These are phyloP conservation scores for Podila minutissima DNA, from an alignment of 192 early-diverging fungal species.

Conservation along the genomic window DNA sequence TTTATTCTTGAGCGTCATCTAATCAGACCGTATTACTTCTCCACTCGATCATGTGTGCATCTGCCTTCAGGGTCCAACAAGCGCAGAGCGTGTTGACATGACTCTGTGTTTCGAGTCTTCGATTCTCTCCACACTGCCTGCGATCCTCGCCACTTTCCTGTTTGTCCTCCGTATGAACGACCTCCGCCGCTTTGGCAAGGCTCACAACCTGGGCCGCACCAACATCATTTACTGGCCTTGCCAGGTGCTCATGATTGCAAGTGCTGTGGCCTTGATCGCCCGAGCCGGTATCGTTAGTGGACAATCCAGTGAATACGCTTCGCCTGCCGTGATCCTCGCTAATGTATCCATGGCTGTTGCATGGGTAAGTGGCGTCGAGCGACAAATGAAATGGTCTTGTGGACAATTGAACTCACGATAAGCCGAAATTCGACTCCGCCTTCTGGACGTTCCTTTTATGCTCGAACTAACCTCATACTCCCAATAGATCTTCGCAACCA, in stretches of 20 bases:
- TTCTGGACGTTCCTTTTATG: not conserved
- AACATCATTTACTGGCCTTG: not conserved
- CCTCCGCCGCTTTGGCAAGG: not conserved
- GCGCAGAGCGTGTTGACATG: not conserved
- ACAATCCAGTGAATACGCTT: not conserved
- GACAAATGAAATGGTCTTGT: not conserved
- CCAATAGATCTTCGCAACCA: not conserved
- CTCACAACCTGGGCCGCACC: not conserved
- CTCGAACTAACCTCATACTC: not conserved
- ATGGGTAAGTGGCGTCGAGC: not conserved
- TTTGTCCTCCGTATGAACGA: not conserved
- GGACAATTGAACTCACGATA: too few relatives aligned
- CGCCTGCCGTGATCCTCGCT: not conserved
- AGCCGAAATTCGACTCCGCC: too few relatives aligned
- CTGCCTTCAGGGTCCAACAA: not conserved
- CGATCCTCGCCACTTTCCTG: not conserved
- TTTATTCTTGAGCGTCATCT: too few relatives aligned
- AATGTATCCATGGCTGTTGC: not conserved
- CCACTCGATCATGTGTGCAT: not conserved
- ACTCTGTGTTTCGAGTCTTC: constrained; percentile 4
- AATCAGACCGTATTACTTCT: not conserved
- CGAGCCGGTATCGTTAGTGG: not conserved
- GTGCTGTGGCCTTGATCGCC: not conserved
- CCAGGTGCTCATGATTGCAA: not conserved
- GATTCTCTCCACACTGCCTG: not conserved